Percentiles rank a stretch among this genome's conserved stretches.
phyloP scores from a whole-genome alignment of 2,329 filamentous ascomycete genomes.

The Albifimbria verrucaria region DNA sequence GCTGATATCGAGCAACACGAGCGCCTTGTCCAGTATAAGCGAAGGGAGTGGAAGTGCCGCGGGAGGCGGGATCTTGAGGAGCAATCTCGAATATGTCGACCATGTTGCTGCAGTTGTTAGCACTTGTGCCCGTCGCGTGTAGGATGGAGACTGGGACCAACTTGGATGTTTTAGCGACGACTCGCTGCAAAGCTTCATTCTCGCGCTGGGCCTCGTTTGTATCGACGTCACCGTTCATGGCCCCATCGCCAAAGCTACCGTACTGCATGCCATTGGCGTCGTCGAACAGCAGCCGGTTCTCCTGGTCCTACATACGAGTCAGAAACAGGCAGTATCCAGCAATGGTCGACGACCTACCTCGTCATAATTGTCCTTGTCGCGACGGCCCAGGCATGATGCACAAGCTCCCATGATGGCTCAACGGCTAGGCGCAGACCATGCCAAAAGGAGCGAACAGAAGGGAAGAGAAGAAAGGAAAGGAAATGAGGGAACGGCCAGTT shows the following conservation, averaged over 20 bases:
- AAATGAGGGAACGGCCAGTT: neutral
- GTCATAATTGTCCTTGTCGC: conserved; percentile 48
- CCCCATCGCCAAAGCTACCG: conserved; percentile 59
- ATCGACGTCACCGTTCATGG: conserved; percentile 52
- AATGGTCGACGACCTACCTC: conserved; percentile 41
- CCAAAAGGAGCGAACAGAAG: neutral
- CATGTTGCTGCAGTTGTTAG: conserved; percentile 49
- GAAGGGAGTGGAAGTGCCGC: conserved; percentile 36
- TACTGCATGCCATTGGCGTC: conserved; percentile 58
- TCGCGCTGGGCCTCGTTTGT: conserved; percentile 61
- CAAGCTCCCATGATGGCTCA: conserved; percentile 53
- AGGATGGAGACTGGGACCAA: conserved; percentile 29
- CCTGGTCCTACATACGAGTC: conserved; percentile 45
- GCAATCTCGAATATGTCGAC: conserved; percentile 66
- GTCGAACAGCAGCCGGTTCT: conserved; percentile 57
- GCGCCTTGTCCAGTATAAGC: conserved; percentile 53
- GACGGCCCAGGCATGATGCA: conserved; percentile 56
- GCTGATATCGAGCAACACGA: conserved; percentile 56
- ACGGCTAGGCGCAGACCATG: conserved; percentile 7
- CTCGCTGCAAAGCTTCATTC: conserved; percentile 60
- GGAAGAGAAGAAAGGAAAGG: no score
- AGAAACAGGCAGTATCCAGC: neutral
- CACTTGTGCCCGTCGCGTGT: neutral
- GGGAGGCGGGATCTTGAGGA: conserved; percentile 41
- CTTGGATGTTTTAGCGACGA: conserved; percentile 64